phyloP scores from a whole-genome alignment of 2,329 filamentous ascomycete species.

The Herpotrichia juniperi region DNA sequence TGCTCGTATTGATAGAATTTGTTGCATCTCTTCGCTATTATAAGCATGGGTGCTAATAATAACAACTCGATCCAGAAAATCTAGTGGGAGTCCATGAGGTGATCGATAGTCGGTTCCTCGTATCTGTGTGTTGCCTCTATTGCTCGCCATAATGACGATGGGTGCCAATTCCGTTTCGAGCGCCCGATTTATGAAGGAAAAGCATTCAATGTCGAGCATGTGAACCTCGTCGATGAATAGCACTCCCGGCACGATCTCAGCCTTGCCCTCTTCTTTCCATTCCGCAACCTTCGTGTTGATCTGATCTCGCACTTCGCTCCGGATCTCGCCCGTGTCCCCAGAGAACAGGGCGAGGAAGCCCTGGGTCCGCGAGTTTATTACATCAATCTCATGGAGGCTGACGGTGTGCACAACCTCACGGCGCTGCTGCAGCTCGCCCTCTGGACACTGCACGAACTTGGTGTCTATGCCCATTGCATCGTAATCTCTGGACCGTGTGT shows the following conservation, averaged over 20 bases:
- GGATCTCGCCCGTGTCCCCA: slow-evolving; percentile 96
- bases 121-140: slow-evolving; percentile 89
- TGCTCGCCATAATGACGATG: slow-evolving; percentile 99
- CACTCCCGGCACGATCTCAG: slow-evolving; percentile 95
- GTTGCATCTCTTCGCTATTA: slow-evolving; percentile 79
- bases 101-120: slow-evolving; percentile 92
- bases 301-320: slow-evolving; percentile 95
- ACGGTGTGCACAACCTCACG: slow-evolving; percentile 98
- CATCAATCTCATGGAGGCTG: slow-evolving; percentile 96
- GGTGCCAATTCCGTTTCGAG: slow-evolving; percentile 93
- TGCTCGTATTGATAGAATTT: slow-evolving; percentile 90
- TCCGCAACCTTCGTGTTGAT: slow-evolving; percentile 99
- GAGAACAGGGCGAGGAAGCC: slow-evolving; percentile 97
- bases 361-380: slow-evolving; percentile 99
- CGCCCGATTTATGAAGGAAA: slow-evolving; percentile 97
- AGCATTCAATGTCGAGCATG: slow-evolving; percentile 99
- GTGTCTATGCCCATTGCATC: slow-evolving; percentile 99
- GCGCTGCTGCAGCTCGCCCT: slow-evolving; percentile 95
- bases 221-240: slow-evolving; percentile 99
- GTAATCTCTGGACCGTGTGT: slow-evolving; percentile 94
- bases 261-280: slow-evolving; percentile 99
- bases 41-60: slow-evolving; percentile 96
- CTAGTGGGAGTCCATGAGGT: slow-evolving; percentile 90
- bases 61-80: slow-evolving; percentile 94
- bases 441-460: slow-evolving; percentile 96